Evolutionary conservation across 2,329 filamentous ascomycete genomes (phyloP), one percentile per base, ranked within the genome.

Genomic region (Gnomoniopsis smithogilvyi): DNA sequence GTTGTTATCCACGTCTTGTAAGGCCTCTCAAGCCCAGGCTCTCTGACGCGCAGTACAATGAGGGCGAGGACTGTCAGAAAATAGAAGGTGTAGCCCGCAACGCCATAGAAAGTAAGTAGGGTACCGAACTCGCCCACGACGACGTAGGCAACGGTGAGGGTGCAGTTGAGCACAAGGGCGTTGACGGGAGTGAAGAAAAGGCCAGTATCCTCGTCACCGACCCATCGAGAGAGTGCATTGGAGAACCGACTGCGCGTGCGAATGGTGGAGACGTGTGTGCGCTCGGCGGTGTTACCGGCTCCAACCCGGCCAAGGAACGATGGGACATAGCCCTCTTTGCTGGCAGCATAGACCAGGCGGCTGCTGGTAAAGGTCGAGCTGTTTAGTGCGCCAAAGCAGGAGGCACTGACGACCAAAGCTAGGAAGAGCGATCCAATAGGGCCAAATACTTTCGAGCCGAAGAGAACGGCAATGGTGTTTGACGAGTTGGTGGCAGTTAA

Each of bases 1-100:
- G 95, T 99, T 1, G 89, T 89, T 69, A 99, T 96, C 95, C 94
- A 99, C 3, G 93, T 96, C 72, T 87, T 88, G 75, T 99, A 99
- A 0, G 95, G 94, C 26, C 95, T 79, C 72, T 97, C 92, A 49
- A 99, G 81, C 63, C 88, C 80, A 3, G 95, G 95, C 73, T 99
- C 95, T 63, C 84, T 84, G 33, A 98, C 91, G 33, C 95, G 83
- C 62, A 99, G 80, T 54, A 99, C 84, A 63, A 99, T 97, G 51
- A 99, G 81, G 0, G 95, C 95, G 0, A 99, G 83, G 0, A 99
- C 95, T 0, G 94, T 96, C 58, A 96, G 78, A 73, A 99, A 99
- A 77, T 99, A 99, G 71, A 99, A 99, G 0, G 91, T 91, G 72
- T 99, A 99, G 15, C 93, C 93, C 0, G 95, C 95, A 14, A 99